Percentiles rank a stretch among this genome's conserved stretches.
Evolutionary conservation across 768 basidiomycete species (phyloP).

Genomic region (Collybia nuda): DNA sequence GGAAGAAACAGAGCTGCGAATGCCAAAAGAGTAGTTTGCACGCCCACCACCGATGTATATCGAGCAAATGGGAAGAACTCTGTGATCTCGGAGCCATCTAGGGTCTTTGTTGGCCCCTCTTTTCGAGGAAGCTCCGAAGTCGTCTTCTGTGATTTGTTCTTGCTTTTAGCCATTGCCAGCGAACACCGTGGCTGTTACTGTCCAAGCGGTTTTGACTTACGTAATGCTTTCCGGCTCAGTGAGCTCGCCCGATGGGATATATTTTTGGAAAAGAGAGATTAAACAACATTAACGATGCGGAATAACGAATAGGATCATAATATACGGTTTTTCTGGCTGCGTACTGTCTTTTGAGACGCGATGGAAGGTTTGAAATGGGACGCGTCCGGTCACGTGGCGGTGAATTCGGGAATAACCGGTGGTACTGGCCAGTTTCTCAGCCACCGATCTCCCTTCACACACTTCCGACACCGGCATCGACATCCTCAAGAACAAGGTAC

Average conservation of each 20-base stretch:
- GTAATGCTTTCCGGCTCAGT: neutral
- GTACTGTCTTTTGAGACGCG: neutral
- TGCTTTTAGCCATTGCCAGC: slow-evolving; percentile 5
- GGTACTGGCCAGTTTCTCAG: slow-evolving; percentile 39
- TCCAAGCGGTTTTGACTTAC: neutral
- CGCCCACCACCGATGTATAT: slow-evolving; percentile 67
- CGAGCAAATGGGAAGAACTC: slow-evolving; percentile 34
- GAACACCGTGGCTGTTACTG: neutral
- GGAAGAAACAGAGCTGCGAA: slow-evolving; percentile 75
- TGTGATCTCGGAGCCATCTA: neutral
- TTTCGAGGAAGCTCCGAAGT: neutral
- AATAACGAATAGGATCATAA: too few species aligned
- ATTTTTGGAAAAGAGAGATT: neutral
- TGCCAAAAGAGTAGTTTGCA: slow-evolving; percentile 62
- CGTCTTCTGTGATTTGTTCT: neutral
- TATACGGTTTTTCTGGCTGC: neutral
- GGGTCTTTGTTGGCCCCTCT: neutral
- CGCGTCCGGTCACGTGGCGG: slow-evolving; percentile 11
- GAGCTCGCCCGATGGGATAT: neutral
- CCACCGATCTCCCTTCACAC: slow-evolving; percentile 26
- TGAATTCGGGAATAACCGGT: slow-evolving; percentile 26
- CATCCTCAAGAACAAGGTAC: slow-evolving; percentile 51
- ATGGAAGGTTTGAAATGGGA: neutral
- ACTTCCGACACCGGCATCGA: slow-evolving; percentile 48
- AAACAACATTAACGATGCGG: too few species aligned